Evolutionary conservation across 164 flowering plant genomes (phyloP).

Genomic region (Taxillus chinensis): DNA sequence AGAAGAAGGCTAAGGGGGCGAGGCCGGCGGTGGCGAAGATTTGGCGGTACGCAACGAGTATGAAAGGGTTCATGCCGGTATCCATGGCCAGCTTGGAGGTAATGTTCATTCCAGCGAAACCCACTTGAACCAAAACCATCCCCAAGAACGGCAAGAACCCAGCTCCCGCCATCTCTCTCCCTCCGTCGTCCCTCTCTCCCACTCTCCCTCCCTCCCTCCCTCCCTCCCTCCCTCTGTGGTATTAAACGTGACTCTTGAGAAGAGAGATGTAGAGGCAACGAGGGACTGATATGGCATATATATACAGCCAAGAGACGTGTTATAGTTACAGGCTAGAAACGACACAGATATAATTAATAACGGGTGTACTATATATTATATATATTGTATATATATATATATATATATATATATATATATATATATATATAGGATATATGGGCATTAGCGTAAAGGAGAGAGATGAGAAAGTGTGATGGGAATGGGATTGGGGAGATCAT

Average conservation of each 20-base stretch:
- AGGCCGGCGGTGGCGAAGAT: slow-evolving; percentile 44
- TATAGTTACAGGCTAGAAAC: too few species aligned
- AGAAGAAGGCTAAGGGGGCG: slow-evolving; percentile 46
- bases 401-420: too few species aligned
- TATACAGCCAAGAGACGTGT: background rate
- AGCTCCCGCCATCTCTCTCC: background rate
- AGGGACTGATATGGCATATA: background rate
- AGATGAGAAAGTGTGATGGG: background rate
- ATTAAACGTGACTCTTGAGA: too few species aligned
- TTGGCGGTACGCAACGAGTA: slow-evolving; percentile 63
- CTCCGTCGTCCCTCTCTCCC: too few species aligned
- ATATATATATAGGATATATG: too few species aligned
- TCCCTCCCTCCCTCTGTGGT: background rate
- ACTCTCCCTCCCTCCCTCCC: background rate
- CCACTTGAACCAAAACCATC: slow-evolving; percentile 48
- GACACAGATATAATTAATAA: too few species aligned
- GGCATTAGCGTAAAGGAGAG: too few species aligned
- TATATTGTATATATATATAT: too few species aligned
- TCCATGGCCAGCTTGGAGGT: slow-evolving; percentile 56
- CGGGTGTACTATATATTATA: too few species aligned
- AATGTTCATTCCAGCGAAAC: slow-evolving; percentile 61
- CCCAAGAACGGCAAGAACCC: slow-evolving; percentile 41
- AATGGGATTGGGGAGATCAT: background rate
- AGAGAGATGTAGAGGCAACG: background rate
- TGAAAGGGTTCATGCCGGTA: slow-evolving; percentile 60